Evolutionary conservation across 768 basidiomycete genomes (phyloP).

Genomic region (Leccinum incarnatum): DNA sequence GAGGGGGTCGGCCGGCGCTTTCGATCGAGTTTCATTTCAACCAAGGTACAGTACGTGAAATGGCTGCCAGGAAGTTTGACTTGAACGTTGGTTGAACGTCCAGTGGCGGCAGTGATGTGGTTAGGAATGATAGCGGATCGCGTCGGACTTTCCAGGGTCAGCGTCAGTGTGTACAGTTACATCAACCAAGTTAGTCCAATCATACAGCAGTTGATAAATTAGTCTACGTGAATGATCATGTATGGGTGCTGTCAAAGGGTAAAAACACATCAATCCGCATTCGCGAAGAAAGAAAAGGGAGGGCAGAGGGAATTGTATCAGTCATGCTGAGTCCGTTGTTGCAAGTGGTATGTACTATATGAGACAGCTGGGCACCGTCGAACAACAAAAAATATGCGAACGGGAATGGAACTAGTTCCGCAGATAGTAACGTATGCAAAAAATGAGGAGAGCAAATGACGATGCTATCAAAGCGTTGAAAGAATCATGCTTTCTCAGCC

Average conservation of each 20-base stretch:
- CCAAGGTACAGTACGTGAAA: neutral
- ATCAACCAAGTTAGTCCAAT: neutral
- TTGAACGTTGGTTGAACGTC: neutral
- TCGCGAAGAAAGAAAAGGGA: neutral
- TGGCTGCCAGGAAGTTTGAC: neutral
- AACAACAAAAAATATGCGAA: conserved; percentile 2
- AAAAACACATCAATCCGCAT: neutral
- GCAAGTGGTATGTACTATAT: conserved; percentile 1
- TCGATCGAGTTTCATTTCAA: neutral
- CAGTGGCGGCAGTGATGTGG: neutral
- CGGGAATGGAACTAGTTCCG: conserved; percentile 5
- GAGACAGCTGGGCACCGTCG: neutral
- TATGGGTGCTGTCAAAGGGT: neutral
- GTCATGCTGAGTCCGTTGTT: conserved; percentile 12
- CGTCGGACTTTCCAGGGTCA: neutral
- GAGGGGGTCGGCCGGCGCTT: neutral
- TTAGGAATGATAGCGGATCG: neutral
- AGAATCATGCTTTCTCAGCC: conserved; percentile 21
- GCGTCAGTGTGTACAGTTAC: neutral
- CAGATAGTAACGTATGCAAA: conserved; percentile 23
- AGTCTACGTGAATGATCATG: conserved; percentile 15
- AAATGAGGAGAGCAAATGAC: conserved; percentile 9
- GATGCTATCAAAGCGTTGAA: conserved; percentile 16
- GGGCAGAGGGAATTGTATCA: neutral
- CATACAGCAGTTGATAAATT: conserved; percentile 19